Evolutionary conservation across 2,329 filamentous ascomycete species (phyloP), one percentile per base, ranked within the genome.

Genomic region (Chalara sp.): DNA sequence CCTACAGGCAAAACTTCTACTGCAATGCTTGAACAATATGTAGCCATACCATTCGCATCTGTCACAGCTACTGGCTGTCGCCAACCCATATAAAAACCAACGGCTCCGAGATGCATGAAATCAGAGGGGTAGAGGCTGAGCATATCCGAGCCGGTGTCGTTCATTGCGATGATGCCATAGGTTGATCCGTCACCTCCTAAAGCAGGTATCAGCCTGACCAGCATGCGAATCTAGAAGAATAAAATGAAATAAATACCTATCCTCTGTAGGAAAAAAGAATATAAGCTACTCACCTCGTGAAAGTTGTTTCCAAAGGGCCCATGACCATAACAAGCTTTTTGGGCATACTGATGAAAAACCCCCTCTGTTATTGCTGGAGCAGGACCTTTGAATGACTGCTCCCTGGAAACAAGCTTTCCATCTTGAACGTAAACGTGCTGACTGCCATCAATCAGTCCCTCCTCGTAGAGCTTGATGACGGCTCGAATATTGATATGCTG

Each of bases 71-170:
- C 29, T 13, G 13, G n/a, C 2, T 2, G 3, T 12, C n/a, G 40
- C 40, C 40, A 43, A 28, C n/a, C n/a, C 3, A 7, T 13, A 13
- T 43, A 43, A 12, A 12, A 12, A 21, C 29, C n/a, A 21, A 43
- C 5, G 29, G 3, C 5, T 28, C 40, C 40, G 29, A 43, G 40
- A 43, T 43, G 13, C 29, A 21, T 12, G 8, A 43, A 2, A 32
- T 46, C 44, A 8, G 44, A 32, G 28, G 28, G 11, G n/a, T 31
- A 46, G 31, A 46, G 44, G 11, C 30, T 31, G n/a, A 46, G 28
- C 28, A 46, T 46, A 33, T 46, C 44, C 29, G 44, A 46, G 32
- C 44, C 44, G 35, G 44, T 46, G 32, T 46, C 44, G 32, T 46
- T 46, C 44, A 46, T 46, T 13, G 31, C 44, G 28, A 46, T 46